phyloP scores from a whole-genome alignment of 116 monocot genomes.

The Dioscorea cayenensis region DNA sequence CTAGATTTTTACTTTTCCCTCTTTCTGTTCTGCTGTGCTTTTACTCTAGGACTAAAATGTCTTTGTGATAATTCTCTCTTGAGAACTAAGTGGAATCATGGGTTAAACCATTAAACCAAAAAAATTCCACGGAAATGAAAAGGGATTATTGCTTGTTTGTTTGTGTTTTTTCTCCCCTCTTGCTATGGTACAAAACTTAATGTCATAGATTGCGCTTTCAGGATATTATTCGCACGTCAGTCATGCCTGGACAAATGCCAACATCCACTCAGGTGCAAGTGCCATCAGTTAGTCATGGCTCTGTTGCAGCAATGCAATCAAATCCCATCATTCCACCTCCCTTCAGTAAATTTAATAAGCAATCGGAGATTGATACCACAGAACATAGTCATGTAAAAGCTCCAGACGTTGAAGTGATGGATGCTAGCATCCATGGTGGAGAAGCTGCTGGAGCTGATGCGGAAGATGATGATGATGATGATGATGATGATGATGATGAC shows the following conservation, averaged over 20 bases:
- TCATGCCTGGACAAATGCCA: not conserved
- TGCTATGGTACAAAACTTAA: too few species aligned
- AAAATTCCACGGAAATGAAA: too few species aligned
- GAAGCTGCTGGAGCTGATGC: constrained; percentile 10
- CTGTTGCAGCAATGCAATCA: constrained; percentile 5
- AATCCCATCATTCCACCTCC: constrained; percentile 9
- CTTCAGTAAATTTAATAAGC: constrained; percentile 5
- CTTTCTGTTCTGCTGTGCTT: too few species aligned
- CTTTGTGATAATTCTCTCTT: too few species aligned
- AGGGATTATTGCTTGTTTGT: not conserved
- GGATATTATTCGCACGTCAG: constrained; percentile 6
- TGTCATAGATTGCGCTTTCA: not conserved
- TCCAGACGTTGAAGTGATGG: constrained; percentile 3
- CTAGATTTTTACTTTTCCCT: too few species aligned
- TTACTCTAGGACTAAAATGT: too few species aligned
- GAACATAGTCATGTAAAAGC: constrained; percentile 9
- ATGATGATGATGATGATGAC: constrained; percentile 53
- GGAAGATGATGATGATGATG: constrained; percentile 46
- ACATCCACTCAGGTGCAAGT: not conserved
- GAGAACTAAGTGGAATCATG: too few species aligned
- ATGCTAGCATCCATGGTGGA: constrained; percentile 4
- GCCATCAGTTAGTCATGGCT: constrained; percentile 32
- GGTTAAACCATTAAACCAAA: too few species aligned
- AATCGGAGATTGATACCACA: constrained; percentile 9
- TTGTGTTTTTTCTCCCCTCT: not conserved